Conservation (phyloP, 129 eudicot species). For the Tagetes patula region DNA sequence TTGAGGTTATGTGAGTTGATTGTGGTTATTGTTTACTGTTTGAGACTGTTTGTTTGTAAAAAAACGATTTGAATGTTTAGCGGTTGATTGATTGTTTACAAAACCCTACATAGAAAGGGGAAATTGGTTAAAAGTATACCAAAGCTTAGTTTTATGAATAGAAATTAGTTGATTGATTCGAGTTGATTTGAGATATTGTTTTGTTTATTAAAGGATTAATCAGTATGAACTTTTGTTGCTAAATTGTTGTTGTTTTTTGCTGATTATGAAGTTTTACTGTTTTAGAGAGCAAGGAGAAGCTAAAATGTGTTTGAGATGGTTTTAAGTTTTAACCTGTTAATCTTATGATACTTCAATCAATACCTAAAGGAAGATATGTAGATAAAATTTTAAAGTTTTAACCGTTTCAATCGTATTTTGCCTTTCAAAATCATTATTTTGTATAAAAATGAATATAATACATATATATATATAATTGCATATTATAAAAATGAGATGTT, state of each 20-base stretch:
- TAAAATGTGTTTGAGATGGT: conserved; percentile 10
- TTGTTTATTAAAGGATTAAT: conserved; percentile 2
- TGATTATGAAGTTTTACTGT: conserved; percentile 3
- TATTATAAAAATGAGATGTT: not conserved
- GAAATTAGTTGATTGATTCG: not conserved
- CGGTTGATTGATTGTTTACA: not conserved
- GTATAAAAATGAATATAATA: not conserved
- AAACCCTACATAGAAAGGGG: conserved; percentile 22
- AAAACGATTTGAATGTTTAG: not conserved
- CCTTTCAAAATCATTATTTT: not conserved
- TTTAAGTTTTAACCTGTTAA: not conserved
- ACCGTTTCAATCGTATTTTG: not conserved
- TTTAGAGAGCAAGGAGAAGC: conserved; percentile 8
- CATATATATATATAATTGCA: not conserved
- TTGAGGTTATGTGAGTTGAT: not conserved
- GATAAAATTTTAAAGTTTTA: not conserved
- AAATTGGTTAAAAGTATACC: not conserved
- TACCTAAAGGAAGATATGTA: not conserved
- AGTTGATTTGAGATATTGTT: conserved; percentile 12
- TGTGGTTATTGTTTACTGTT: conserved; percentile 10
- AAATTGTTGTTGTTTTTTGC: not conserved
- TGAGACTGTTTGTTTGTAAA: not conserved
- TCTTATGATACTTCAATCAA: not conserved
- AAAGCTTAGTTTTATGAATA: conserved; percentile 9
- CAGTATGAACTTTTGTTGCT: not conserved